phyloP scores from a whole-genome alignment of 352 stramenopile species.

The Phytophthora megakarya region DNA sequence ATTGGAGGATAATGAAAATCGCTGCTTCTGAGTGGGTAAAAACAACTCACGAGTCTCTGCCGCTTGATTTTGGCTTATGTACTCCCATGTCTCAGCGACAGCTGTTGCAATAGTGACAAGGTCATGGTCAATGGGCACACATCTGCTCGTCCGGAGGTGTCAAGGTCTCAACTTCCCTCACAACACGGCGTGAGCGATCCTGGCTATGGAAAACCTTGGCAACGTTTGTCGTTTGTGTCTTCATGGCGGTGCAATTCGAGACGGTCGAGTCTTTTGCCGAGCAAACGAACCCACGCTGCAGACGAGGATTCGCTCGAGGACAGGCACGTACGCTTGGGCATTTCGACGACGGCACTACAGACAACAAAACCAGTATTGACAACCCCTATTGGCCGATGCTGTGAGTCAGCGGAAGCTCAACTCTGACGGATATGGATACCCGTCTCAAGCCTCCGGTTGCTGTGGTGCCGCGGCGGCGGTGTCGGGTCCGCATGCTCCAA shows the following conservation, averaged over 20 bases:
- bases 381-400: no score
- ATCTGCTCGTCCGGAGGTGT: conserved; percentile 4
- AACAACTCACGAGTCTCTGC: conserved; percentile 9
- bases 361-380: conserved; percentile 18
- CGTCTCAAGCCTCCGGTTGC: conserved; percentile 68
- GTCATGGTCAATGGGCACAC: conserved; percentile 17
- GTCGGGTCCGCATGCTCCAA: conserved; percentile 77
- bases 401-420: no score
- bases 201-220: not conserved
- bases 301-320: conserved; percentile 17
- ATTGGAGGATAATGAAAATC: conserved; percentile 1
- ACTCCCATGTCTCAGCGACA: conserved; percentile 14
- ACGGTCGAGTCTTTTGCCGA: not conserved
- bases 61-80: conserved; percentile 20
- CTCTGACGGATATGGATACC: conserved; percentile 87
- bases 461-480: conserved; percentile 37
- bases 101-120: conserved; percentile 17
- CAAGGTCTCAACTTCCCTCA: conserved; percentile 15
- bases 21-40: not conserved
- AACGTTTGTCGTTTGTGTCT: conserved; percentile 22
- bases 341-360: conserved; percentile 22
- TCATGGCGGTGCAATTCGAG: not conserved
- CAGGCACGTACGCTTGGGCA: conserved; percentile 7
- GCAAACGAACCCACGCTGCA: conserved; percentile 24
- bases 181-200: conserved; percentile 9